phyloP scores from a whole-genome alignment of 2,329 filamentous ascomycete species.

The Gnomoniopsis sp. region DNA sequence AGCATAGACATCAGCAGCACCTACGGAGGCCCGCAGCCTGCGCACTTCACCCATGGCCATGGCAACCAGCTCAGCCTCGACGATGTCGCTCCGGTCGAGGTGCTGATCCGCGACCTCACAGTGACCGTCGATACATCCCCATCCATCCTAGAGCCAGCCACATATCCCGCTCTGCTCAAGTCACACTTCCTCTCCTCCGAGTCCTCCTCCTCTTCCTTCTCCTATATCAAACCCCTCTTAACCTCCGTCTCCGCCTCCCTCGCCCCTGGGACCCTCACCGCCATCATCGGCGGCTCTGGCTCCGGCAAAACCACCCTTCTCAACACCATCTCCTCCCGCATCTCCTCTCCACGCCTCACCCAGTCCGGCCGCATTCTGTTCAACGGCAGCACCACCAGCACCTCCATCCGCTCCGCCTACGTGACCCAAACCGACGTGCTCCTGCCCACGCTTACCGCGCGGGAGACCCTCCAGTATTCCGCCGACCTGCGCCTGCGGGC shows the following conservation, averaged over 20 bases:
- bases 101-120: slow-evolving; percentile 50
- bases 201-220: slow-evolving; percentile 8
- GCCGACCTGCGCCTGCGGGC: slow-evolving; percentile 69
- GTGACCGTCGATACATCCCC: slow-evolving; percentile 59
- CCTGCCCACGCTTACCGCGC: slow-evolving; percentile 68
- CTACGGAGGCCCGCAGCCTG: slow-evolving; percentile 2
- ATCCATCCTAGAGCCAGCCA: slow-evolving; percentile 45
- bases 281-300: slow-evolving; percentile 72
- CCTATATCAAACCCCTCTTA: slow-evolving; percentile 52
- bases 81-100: slow-evolving; percentile 53
- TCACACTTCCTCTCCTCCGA: slow-evolving; percentile 24
- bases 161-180: slow-evolving; percentile 39
- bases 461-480: slow-evolving; percentile 71
- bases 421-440: slow-evolving; percentile 76
- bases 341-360: slow-evolving; percentile 50
- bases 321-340: slow-evolving; percentile 68
- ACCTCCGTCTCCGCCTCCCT: slow-evolving; percentile 62
- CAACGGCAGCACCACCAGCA: slow-evolving; percentile 55
- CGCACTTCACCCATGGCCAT: slow-evolving; percentile 27
- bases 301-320: slow-evolving; percentile 71
- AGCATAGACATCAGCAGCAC: slow-evolving; percentile 23
- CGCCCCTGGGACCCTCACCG: slow-evolving; percentile 64
- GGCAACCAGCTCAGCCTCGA: slow-evolving; percentile 39
- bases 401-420: slow-evolving; percentile 52
- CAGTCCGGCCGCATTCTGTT: slow-evolving; percentile 57